Base-by-base conservation (phyloP, 2,329 filamentous ascomycete species). In the Xylariaceae sp. region DNA sequence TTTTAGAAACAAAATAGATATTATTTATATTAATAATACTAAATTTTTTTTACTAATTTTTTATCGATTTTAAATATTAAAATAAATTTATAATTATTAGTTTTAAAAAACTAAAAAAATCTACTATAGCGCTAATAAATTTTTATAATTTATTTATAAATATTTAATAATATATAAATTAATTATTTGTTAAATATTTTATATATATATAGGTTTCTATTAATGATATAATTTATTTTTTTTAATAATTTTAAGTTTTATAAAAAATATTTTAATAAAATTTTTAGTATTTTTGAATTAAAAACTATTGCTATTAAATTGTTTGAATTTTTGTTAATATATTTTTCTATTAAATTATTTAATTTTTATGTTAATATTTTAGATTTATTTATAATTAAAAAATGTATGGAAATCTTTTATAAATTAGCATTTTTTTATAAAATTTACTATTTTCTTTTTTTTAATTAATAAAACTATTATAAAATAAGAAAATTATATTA, bases 181-280 rank as follows among this genome's bases (percentile, higher is more conserved):
- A 37, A 21, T 20, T 20, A 17, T 20, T 23, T 23, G 8, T 10
- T 17, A 17, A 35, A 11, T 17, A 35, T 35, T 35, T 35, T 40
- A 22, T 7, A 7, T 5, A 23, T 10, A 40, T 23, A 6, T 17
- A 17, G 6, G 20, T 22, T 40, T 23, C 23, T 40, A 40, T 40
- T 40, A 40, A 40, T 23, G 17, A 40, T 40, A 40, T 40, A 10
- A 40, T 8, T 40, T 6, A 23, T 40, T 27, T 40, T 10, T 27
- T 40, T 40, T 22, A 40, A 40, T 16, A 16, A 8, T 27, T 40
- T 20, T 37, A 37, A 40, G 17, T 17, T 22, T 27, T 40, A 40
- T 27, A n/a, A 22, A 23, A 14, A 40, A 40, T 23, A 23, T 22
- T 40, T 40, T 14, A 8, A 5, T 27, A 40, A 8, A 8, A 17